Percentiles rank a stretch among this genome's conserved stretches.
Conservation (phyloP, 352 stramenopile genomes). For the Phytophthora sojae region DNA sequence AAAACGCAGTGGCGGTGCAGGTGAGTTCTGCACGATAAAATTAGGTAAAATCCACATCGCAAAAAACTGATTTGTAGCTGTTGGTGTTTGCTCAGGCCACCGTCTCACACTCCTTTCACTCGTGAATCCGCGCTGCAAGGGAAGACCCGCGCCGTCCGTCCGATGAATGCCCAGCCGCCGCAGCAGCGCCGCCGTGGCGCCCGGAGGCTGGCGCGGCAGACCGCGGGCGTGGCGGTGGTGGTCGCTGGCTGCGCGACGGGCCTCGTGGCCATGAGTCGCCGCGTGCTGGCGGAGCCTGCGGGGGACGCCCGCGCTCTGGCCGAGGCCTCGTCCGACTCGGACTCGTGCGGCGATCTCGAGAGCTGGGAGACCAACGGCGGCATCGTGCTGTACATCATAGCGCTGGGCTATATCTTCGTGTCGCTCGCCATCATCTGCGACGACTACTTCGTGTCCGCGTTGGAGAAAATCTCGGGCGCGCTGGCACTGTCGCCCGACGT, state of each 20-base stretch:
- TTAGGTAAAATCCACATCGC: neutral
- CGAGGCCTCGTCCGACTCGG: conserved; percentile 30
- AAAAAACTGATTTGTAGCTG: neutral
- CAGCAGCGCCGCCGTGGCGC: conserved; percentile 13
- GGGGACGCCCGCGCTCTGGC: conserved; percentile 14
- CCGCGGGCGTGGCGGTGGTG: conserved; percentile 32
- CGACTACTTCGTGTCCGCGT: conserved; percentile 87
- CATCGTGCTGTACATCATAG: conserved; percentile 67
- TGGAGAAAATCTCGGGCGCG: conserved; percentile 80
- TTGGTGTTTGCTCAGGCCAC: no score
- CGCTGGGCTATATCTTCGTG: conserved; percentile 83
- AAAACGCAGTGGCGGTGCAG: no score
- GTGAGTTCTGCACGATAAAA: no score
- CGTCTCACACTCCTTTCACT: neutral
- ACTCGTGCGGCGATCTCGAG: conserved; percentile 44
- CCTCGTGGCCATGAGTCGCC: conserved; percentile 23
- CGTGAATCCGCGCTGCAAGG: neutral
- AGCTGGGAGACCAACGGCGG: conserved; percentile 67
- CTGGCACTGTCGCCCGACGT: conserved; percentile 77
- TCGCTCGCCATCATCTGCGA: conserved; percentile 90
- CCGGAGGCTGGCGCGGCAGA: conserved; percentile 30
- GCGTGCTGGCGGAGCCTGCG: conserved; percentile 7
- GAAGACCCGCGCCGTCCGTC: no score
- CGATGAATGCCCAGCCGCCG: neutral
- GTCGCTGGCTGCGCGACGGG: conserved; percentile 25